Conservation (phyloP, 208 protist species). For the Crithidia brevicula region DNA sequence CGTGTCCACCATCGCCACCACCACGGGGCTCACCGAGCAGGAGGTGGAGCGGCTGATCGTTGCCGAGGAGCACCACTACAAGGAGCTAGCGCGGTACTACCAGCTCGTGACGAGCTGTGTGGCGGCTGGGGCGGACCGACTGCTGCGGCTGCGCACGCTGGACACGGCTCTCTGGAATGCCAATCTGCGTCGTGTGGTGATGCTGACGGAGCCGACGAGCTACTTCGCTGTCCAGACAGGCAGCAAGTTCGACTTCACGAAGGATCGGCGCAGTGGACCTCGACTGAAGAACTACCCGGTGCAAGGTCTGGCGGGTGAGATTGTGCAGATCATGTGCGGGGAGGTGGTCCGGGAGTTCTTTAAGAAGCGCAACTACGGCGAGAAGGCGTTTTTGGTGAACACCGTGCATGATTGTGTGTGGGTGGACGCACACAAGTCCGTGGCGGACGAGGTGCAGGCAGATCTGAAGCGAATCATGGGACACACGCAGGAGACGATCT, state of each 20-base stretch:
- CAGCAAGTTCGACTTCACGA: slow-evolving; percentile 89
- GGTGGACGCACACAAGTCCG: slow-evolving; percentile 86
- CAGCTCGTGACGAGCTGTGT: slow-evolving; percentile 83
- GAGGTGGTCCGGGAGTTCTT: slow-evolving; percentile 84
- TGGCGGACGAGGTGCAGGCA: slow-evolving; percentile 74
- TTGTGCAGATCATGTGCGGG: slow-evolving; percentile 93
- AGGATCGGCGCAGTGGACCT: slow-evolving; percentile 81
- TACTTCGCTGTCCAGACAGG: slow-evolving; percentile 90
- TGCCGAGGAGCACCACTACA: slow-evolving; percentile 90
- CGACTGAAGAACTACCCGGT: slow-evolving; percentile 93
- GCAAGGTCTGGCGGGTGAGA: slow-evolving; percentile 88
- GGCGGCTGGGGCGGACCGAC: slow-evolving; percentile 66
- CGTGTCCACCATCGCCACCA: slow-evolving; percentile 78
- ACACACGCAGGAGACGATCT: slow-evolving; percentile 74
- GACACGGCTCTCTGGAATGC: slow-evolving; percentile 64
- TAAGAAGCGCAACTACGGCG: slow-evolving; percentile 69
- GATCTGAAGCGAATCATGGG: slow-evolving; percentile 77
- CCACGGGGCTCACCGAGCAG: slow-evolving; percentile 83
- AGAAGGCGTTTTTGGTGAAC: slow-evolving; percentile 90
- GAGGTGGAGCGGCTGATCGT: slow-evolving; percentile 87
- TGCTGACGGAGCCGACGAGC: slow-evolving; percentile 80
- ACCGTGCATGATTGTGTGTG: slow-evolving; percentile 93
- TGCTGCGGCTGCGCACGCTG: slow-evolving; percentile 79
- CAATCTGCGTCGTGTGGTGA: slow-evolving; percentile 68
- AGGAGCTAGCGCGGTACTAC: slow-evolving; percentile 80